Percentiles rank a stretch among this genome's conserved stretches.
phyloP scores from a whole-genome alignment of 805 yeast genomes.

The Barnettozyma botsteinii region DNA sequence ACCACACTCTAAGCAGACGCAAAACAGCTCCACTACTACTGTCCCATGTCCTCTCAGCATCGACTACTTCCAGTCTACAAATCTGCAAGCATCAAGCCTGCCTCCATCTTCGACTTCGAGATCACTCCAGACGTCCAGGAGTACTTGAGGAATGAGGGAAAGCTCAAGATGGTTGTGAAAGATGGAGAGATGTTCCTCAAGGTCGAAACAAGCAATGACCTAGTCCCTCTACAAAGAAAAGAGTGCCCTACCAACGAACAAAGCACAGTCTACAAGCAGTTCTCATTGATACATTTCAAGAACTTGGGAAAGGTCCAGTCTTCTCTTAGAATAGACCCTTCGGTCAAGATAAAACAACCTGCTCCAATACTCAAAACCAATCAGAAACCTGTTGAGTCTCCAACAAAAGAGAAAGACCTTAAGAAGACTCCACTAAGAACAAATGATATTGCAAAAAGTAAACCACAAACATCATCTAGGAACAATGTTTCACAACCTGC shows the following conservation, averaged over 20 bases:
- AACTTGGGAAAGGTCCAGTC: conserved; percentile 14
- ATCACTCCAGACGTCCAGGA: conserved; percentile 3
- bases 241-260: not conserved
- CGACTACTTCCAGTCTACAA: conserved; percentile 13
- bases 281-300: conserved; percentile 19
- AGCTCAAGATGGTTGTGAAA: conserved; percentile 19
- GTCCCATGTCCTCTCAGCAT: conserved; percentile 8
- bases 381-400: not conserved
- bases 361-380: not conserved
- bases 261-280: conserved; percentile 18
- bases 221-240: conserved; percentile 10
- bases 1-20: no score
- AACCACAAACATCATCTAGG: no score
- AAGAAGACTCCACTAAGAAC: not conserved
- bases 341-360: not conserved
- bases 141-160: conserved; percentile 9
- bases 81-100: conserved; percentile 7
- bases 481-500: no score
- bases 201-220: conserved; percentile 5
- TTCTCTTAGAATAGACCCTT: not conserved
- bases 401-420: not conserved
- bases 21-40: not conserved
- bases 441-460: no score
- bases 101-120: conserved; percentile 11
- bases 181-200: conserved; percentile 17